Base-by-base conservation (phyloP, 1,139 yeast genomes). In the Geotrichum histeridarum region DNA sequence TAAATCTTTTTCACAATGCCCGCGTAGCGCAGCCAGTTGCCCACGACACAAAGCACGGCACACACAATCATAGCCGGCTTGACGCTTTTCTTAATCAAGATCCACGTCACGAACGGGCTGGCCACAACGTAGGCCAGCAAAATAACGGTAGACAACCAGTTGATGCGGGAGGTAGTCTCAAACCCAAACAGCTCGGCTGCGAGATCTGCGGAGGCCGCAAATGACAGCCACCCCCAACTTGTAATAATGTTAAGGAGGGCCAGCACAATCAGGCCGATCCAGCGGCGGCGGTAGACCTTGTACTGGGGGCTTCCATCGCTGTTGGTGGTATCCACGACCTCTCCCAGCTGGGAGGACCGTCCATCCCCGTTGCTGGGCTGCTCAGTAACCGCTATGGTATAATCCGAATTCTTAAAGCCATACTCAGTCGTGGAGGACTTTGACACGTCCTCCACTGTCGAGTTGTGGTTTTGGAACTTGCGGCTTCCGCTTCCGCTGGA, bases 141-240 rank as follows among this genome's bases (percentile, higher is more conserved):
- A 54, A 67, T 64, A 32, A 65, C 71, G 1, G 68, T 69, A 9
- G 72, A 66, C 17, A 70, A 63, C 73, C 73, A 70, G 63, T 70
- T 70, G 48, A 70, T 64, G n/a, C 72, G 70, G 11, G 66, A 54
- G 35, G 66, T 63, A 7, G 66, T 56, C 37, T 48, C 30, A n/a
- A 67, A 60, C 15, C 54, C 48, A 54, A 64, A 69, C 53, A 60
- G 64, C 14, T 59, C 64, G 6, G 63, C 61, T 2, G 66, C 60
- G 17, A 61, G 56, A 8, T 59, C 56, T 5, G 72, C 63, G 9
- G 70, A 62, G 31, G 73, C 70, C 1, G 73, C 67, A 57, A 66
- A 70, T 6, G 70, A 59, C 37, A 70, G 63, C 72, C 72, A 69
- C 7, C 70, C 70, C 72, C 72, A 70, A 2, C 73, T 67, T 14